Conservation (phyloP, 2,329 filamentous ascomycete species). For the Colletotrichum cuscutae region DNA sequence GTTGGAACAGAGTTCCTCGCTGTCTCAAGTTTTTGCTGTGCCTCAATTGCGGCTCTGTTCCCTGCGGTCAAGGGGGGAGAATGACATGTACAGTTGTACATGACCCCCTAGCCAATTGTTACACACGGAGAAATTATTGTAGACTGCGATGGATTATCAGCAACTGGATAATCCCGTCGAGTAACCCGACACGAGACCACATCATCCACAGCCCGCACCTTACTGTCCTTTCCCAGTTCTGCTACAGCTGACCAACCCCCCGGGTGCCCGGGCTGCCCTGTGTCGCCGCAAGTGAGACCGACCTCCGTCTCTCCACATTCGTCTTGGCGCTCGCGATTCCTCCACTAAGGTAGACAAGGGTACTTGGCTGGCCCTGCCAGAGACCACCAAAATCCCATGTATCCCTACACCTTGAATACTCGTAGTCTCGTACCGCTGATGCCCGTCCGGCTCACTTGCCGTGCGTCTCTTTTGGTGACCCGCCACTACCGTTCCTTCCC, state of each 20-base stretch:
- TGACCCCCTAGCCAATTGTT: not conserved
- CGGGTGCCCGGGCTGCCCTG: conserved; percentile 19
- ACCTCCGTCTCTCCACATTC: conserved; percentile 18
- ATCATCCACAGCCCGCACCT: not conserved
- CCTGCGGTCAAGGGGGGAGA: not conserved
- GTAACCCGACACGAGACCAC: not conserved
- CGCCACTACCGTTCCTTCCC: conserved; percentile 25
- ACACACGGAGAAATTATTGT: not conserved
- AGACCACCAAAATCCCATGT: not conserved
- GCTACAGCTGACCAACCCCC: conserved; percentile 27
- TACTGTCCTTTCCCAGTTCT: conserved; percentile 3
- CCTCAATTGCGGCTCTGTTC: conserved; percentile 13
- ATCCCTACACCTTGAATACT: too few relatives aligned
- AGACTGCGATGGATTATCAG: conserved; percentile 6
- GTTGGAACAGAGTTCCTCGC: not conserved
- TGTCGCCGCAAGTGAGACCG: conserved; percentile 25
- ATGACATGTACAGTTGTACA: not conserved
- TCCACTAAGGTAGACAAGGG: not conserved
- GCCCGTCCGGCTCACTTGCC: conserved; percentile 3
- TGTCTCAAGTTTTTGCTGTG: conserved; percentile 2
- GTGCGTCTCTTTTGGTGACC: not conserved
- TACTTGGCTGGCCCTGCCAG: conserved; percentile 3
- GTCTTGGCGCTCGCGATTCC: conserved; percentile 25
- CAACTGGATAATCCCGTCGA: not conserved
- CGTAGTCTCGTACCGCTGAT: not conserved